These are phyloP conservation scores for Alternaria sp. DNA, from an alignment of 2,329 filamentous ascomycete genomes.

Conservation along the genomic window DNA sequence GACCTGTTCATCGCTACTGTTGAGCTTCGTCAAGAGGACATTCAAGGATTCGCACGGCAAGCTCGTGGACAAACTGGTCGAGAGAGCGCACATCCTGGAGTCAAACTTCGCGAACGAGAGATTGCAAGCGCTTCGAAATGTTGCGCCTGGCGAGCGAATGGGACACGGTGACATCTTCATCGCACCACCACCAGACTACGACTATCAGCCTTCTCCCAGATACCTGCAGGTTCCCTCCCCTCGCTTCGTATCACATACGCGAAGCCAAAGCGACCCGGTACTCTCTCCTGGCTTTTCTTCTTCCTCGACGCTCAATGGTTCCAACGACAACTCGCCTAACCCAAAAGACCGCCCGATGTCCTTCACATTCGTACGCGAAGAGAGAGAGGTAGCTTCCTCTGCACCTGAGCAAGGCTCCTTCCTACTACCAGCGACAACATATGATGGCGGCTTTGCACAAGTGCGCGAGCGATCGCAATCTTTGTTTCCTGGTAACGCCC, in stretches of 20 bases:
- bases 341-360: constrained; percentile 15
- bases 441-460: constrained; percentile 19
- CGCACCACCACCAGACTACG: constrained; percentile 45
- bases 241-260: constrained; percentile 19
- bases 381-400: constrained; percentile 15
- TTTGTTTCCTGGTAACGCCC: constrained; percentile 10
- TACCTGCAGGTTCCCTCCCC: constrained; percentile 17
- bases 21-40: constrained; percentile 80
- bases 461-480: constrained; percentile 18
- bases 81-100: constrained; percentile 46
- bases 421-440: constrained; percentile 31
- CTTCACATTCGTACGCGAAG: constrained; percentile 18
- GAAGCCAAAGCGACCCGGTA: constrained; percentile 31
- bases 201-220: constrained; percentile 23
- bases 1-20: constrained; percentile 78
- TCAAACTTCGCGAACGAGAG: constrained; percentile 42
- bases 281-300: constrained; percentile 28
- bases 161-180: constrained; percentile 44
- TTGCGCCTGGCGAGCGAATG: constrained; percentile 41
- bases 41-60: constrained; percentile 75
- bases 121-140: constrained; percentile 36
- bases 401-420: constrained; percentile 21
- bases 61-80: constrained; percentile 64
- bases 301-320: constrained; percentile 21
- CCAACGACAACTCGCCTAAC: constrained; percentile 15